These are phyloP conservation scores for Tuber melanosporum DNA, from an alignment of 495 filamentous ascomycete genomes.

Conservation along the genomic window DNA sequence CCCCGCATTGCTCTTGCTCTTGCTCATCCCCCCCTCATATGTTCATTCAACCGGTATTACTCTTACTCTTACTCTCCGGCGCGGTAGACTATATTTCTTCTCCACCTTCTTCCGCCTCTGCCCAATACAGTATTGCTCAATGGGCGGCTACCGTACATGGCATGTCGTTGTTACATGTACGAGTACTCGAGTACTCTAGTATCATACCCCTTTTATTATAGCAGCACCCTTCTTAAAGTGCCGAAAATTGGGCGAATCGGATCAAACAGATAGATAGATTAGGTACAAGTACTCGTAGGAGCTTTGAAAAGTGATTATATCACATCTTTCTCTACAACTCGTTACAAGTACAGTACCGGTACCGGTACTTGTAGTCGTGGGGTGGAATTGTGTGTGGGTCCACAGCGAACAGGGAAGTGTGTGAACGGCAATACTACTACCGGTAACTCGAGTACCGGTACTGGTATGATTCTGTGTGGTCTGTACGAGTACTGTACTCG, in stretches of 20 bases:
- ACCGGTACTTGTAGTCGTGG: too few species aligned
- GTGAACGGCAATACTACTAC: too few species aligned
- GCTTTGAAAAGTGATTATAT: not conserved
- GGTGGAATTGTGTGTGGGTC: too few species aligned
- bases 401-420: too few species aligned
- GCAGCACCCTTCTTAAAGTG: not conserved
- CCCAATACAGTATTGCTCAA: not conserved
- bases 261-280: not conserved
- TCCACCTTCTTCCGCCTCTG: not conserved
- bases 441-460: too few species aligned
- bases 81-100: not conserved
- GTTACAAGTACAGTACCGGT: not conserved
- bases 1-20: not conserved
- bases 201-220: not conserved
- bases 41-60: not conserved
- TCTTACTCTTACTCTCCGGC: not conserved
- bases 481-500: too few species aligned
- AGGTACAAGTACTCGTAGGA: not conserved
- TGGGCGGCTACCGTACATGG: not conserved
- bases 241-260: not conserved
- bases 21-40: not conserved
- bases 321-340: not conserved
- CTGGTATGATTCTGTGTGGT: too few species aligned
- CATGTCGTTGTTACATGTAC: not conserved
- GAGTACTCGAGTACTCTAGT: not conserved